Base-by-base conservation (phyloP, 768 basidiomycete species). In the Wakefieldia striispora region DNA sequence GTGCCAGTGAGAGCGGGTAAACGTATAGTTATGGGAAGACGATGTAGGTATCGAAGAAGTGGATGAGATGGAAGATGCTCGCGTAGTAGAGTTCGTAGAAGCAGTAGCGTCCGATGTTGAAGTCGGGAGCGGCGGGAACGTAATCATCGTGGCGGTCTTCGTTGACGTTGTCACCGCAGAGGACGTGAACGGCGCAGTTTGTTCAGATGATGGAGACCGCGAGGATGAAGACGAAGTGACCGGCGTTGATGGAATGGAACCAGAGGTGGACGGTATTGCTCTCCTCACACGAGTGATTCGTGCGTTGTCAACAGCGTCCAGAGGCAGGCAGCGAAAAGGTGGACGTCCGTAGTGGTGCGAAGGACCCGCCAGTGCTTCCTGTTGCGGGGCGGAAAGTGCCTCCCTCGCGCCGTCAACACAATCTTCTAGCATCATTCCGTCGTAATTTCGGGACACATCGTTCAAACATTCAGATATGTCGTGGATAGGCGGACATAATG, bases 381-480 rank as follows among this genome's bases (percentile, higher is more conserved):
- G 88, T 60, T 75, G 65, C 71, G 81, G 87, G 0, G 84, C 85
- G 13, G 83, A 86, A 16, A 71, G 65, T 29, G 78, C 78, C 70
- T 77, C 69, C 41, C 74, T 77, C 23, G 70, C 73, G 50, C 85
- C 81, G 16, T 72, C 81, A 40, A 69, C 38, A 58, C 84, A 87
- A 12, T 74, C 68, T 51, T 79, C 76, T 57, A 79, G 80, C 6
- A 64, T 55, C 40, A 74, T 78, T 38, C 64, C 56, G 51, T 60
- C 69, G 54, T 79, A 80, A 46, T 72, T 73, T 14, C 63, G 78
- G 11, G 80, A 80, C 75, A 82, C 82, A 57, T 84, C 81, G 80
- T 83, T 86, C 5, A 33, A 64, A 59, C 87, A 80, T 13, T 82
- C 83, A 70, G 81, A 73, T 21, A 71, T 49, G 45, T 79, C 75